These are phyloP conservation scores for Psilocybe mexicana DNA, from an alignment of 1,284 basidiomycete genomes.

Conservation along the genomic window DNA sequence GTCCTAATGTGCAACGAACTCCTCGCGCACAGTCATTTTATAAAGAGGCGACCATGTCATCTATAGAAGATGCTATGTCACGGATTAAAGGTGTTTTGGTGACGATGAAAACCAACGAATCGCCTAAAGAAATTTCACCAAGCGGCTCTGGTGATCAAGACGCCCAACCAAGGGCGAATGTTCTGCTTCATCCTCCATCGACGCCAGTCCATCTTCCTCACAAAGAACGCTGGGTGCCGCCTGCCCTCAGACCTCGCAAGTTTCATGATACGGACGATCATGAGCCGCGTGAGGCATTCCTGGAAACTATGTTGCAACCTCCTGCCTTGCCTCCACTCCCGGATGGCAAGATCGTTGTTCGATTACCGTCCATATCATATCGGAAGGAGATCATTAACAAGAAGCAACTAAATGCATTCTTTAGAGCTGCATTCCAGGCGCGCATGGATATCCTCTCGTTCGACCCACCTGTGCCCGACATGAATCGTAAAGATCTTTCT, in stretches of 20 bases:
- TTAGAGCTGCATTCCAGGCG: constrained; percentile 38
- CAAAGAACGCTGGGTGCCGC: constrained; percentile 54
- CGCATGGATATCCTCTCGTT: constrained; percentile 75
- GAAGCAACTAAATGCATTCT: constrained; percentile 46
- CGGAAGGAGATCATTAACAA: constrained; percentile 45
- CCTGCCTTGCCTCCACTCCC: constrained; percentile 55
- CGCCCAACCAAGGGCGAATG: constrained; percentile 13
- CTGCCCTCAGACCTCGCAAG: constrained; percentile 47
- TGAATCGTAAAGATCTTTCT: constrained; percentile 61
- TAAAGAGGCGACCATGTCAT: constrained; percentile 72
- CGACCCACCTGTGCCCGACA: constrained; percentile 71
- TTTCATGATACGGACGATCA: constrained; percentile 33
- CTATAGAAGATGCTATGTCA: constrained; percentile 84
- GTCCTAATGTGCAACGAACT: constrained; percentile 28
- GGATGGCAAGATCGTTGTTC: constrained; percentile 57
- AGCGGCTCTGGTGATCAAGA: constrained; percentile 25
- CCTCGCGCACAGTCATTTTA: constrained; percentile 38
- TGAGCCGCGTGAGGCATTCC: constrained; percentile 47
- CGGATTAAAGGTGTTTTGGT: constrained; percentile 85
- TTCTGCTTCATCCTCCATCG: constrained; percentile 13
- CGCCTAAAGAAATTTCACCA: constrained; percentile 28
- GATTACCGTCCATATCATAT: constrained; percentile 52
- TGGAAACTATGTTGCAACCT: constrained; percentile 51
- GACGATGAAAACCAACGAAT: constrained; percentile 58
- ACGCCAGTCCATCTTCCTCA: constrained; percentile 19